Percentiles rank a stretch among this genome's conserved stretches.
These are phyloP conservation scores for Talaromyces ruber DNA, from an alignment of 495 filamentous ascomycete species.

Conservation along the genomic window DNA sequence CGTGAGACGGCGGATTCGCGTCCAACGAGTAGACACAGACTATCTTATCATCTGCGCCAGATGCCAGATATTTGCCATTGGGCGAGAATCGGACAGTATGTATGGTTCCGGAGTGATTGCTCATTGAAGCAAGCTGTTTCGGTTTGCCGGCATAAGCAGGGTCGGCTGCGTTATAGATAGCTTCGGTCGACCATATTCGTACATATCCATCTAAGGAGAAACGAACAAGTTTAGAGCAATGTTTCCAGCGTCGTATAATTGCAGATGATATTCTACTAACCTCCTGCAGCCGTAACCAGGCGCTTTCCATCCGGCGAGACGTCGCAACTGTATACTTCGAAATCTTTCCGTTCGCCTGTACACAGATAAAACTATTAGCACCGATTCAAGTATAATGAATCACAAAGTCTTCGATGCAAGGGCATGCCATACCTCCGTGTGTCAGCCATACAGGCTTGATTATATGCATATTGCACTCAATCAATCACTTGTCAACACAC, in stretches of 20 bases:
- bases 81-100: slow-evolving; percentile 93
- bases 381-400: slow-evolving; percentile 7
- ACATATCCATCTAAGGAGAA: slow-evolving; percentile 73
- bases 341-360: slow-evolving; percentile 87
- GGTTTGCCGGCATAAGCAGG: slow-evolving; percentile 60
- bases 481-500: background rate
- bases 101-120: slow-evolving; percentile 95
- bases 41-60: slow-evolving; percentile 95
- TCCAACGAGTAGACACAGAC: slow-evolving; percentile 94
- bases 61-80: slow-evolving; percentile 87
- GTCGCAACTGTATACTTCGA: slow-evolving; percentile 96
- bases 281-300: slow-evolving; percentile 88
- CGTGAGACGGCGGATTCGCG: slow-evolving; percentile 63
- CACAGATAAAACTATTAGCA: background rate
- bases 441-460: slow-evolving; percentile 91
- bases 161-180: slow-evolving; percentile 72
- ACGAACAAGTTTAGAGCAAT: background rate
- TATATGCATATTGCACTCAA: slow-evolving; percentile 59
- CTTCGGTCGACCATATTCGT: slow-evolving; percentile 93
- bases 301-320: slow-evolving; percentile 88
- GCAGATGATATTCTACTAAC: slow-evolving; percentile 36
- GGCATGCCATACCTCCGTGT: slow-evolving; percentile 61
- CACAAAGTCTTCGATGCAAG: slow-evolving; percentile 7
- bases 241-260: background rate
- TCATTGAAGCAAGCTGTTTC: slow-evolving; percentile 92